Evolutionary conservation across 352 stramenopile genomes (phyloP).

Genomic region (Thraustotheca clavata): DNA sequence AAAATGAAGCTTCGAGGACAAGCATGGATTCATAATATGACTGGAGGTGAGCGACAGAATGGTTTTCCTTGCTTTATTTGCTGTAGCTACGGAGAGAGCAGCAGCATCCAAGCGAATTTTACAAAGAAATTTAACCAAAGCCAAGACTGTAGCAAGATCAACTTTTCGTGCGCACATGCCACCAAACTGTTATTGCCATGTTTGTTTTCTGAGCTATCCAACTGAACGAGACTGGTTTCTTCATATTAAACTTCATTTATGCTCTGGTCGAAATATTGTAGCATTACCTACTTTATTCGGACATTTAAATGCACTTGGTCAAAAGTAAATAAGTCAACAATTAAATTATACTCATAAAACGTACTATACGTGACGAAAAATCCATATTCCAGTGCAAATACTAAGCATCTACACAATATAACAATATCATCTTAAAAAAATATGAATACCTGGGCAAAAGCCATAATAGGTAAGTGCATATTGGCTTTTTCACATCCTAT

Average conservation of each 20-base stretch:
- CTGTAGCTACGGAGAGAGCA: neutral
- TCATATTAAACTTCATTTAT: neutral
- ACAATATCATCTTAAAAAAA: neutral
- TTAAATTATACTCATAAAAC: neutral
- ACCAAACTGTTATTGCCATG: neutral
- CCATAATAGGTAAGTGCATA: constrained; percentile 1
- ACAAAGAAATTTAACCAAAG: neutral
- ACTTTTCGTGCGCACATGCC: neutral
- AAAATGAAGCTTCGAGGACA: constrained; percentile 16
- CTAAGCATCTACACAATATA: neutral
- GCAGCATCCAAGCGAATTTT: constrained; percentile 10
- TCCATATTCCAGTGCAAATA: neutral
- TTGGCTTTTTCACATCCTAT: neutral
- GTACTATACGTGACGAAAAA: constrained; percentile 3
- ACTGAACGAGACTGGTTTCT: constrained; percentile 1
- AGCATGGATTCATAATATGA: neutral
- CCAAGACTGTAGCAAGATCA: neutral
- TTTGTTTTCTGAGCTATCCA: neutral
- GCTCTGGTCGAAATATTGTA: neutral
- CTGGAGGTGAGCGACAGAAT: neutral
- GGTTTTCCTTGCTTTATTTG: neutral
- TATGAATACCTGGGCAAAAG: neutral
- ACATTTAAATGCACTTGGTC: neutral
- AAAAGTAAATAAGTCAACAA: neutral
- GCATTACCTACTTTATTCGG: neutral